Evolutionary conservation across 495 filamentous ascomycete genomes (phyloP).

Genomic region (Penicillium angulare): DNA sequence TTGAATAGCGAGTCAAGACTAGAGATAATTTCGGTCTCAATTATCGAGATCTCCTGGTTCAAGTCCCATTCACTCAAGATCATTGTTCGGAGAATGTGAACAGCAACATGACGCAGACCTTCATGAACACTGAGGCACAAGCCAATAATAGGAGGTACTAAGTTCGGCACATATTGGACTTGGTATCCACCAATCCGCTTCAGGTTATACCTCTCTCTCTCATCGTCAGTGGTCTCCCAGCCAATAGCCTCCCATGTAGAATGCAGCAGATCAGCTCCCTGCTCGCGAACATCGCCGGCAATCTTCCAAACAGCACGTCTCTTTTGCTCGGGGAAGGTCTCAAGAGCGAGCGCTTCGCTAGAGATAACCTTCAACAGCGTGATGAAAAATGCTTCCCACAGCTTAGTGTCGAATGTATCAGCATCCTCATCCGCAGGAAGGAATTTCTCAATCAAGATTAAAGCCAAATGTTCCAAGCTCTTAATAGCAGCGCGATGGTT

Average conservation of each 20-base stretch:
- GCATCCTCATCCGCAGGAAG: slow-evolving; percentile 89
- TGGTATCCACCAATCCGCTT: slow-evolving; percentile 92
- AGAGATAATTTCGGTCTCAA: slow-evolving; percentile 96
- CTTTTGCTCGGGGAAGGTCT: slow-evolving; percentile 97
- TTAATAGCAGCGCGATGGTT: slow-evolving; percentile 91
- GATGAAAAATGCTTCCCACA: slow-evolving; percentile 92
- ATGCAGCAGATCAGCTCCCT: slow-evolving; percentile 80
- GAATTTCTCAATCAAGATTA: slow-evolving; percentile 72
- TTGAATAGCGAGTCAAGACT: slow-evolving; percentile 92
- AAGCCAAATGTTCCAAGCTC: slow-evolving; percentile 78
- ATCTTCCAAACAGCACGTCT: slow-evolving; percentile 97
- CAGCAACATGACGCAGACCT: slow-evolving; percentile 81
- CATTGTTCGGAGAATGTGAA: slow-evolving; percentile 94
- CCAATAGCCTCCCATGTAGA: slow-evolving; percentile 94
- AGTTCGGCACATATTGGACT: slow-evolving; percentile 92
- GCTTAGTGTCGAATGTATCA: slow-evolving; percentile 84
- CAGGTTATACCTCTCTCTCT: slow-evolving; percentile 69
- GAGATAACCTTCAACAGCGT: slow-evolving; percentile 86
- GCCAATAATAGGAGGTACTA: slow-evolving; percentile 89
- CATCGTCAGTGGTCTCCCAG: slow-evolving; percentile 86
- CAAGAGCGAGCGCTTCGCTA: slow-evolving; percentile 82
- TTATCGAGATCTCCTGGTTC: slow-evolving; percentile 84
- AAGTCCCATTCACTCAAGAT: slow-evolving; percentile 98
- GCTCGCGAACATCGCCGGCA: slow-evolving; percentile 90
- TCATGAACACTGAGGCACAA: slow-evolving; percentile 95